Conservation (phyloP, 2,329 filamentous ascomycete species). For the Colletotrichum lupini region DNA sequence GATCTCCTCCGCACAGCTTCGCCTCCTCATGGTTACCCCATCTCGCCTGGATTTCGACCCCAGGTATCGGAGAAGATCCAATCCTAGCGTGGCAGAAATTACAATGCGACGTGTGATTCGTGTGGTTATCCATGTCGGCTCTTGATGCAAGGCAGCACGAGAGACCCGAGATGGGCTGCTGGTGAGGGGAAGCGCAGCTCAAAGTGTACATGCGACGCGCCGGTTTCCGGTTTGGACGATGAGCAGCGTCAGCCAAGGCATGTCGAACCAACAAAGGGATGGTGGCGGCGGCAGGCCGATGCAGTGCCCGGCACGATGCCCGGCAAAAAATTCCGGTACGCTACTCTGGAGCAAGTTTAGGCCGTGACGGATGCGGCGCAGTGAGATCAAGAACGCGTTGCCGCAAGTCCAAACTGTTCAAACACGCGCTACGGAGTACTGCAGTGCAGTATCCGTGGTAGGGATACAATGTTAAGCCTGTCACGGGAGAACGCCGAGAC, state of each 20-base stretch:
- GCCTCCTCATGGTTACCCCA: constrained; percentile 21
- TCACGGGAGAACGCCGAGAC: constrained; percentile 5
- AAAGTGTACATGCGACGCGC: neutral
- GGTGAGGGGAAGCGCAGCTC: neutral
- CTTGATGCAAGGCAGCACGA: constrained; percentile 15
- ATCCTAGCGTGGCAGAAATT: neutral
- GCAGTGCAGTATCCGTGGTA: no score
- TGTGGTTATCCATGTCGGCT: neutral
- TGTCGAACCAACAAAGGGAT: neutral
- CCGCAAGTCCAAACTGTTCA: neutral
- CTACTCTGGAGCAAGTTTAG: neutral
- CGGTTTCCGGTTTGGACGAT: constrained; percentile 4
- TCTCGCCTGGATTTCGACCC: neutral
- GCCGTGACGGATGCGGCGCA: neutral
- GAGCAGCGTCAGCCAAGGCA: constrained; percentile 28
- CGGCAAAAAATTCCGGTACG: neutral
- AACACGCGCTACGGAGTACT: no score
- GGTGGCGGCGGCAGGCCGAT: constrained; percentile 19
- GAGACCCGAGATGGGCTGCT: neutral
- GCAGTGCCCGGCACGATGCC: constrained; percentile 2
- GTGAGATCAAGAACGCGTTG: neutral
- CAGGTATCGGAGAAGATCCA: neutral
- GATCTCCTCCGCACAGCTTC: constrained; percentile 14
- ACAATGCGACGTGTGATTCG: constrained; percentile 5
- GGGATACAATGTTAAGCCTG: no score